These are phyloP conservation scores for Xylariaceae sp. DNA, from an alignment of 2,329 filamentous ascomycete species.

Conservation along the genomic window DNA sequence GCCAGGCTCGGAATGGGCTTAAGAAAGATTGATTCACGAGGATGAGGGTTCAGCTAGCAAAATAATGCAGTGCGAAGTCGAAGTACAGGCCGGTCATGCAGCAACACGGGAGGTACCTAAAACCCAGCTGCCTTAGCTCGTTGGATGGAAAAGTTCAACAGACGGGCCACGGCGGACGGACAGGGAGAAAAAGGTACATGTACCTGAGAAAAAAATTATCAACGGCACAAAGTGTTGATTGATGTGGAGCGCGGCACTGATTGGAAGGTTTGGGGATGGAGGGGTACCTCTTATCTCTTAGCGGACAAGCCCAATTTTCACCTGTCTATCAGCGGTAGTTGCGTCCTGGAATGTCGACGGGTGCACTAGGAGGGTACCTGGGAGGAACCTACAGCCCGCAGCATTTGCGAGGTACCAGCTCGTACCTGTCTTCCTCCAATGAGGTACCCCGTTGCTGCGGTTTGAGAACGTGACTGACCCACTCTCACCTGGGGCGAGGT, in stretches of 20 bases:
- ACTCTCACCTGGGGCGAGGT: not conserved
- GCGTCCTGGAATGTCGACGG: not conserved
- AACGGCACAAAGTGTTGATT: conserved; percentile 2
- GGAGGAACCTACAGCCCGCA: too few relatives aligned
- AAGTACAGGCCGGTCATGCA: not conserved
- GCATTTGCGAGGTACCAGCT: not conserved
- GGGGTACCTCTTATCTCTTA: conserved; percentile 7
- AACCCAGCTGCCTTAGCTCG: conserved; percentile 2
- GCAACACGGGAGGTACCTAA: conserved; percentile 12
- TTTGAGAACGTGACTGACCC: not conserved
- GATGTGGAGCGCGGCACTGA: conserved; percentile 1
- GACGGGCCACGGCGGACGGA: not conserved
- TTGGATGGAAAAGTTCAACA: not conserved
- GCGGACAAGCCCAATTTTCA: not conserved
- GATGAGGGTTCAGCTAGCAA: conserved; percentile 20
- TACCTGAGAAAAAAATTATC: conserved; percentile 13
- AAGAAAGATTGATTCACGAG: conserved; percentile 13
- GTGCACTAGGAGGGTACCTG: too few relatives aligned
- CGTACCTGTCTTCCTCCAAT: not conserved
- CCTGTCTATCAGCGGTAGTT: not conserved
- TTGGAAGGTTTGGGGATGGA: conserved; percentile 8
- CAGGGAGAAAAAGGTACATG: conserved; percentile 10
- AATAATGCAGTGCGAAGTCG: conserved; percentile 13
- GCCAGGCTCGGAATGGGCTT: not conserved
- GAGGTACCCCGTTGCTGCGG: too few relatives aligned